These are phyloP conservation scores for Trichophyton simii DNA, from an alignment of 2,329 filamentous ascomycete genomes.

Conservation along the genomic window DNA sequence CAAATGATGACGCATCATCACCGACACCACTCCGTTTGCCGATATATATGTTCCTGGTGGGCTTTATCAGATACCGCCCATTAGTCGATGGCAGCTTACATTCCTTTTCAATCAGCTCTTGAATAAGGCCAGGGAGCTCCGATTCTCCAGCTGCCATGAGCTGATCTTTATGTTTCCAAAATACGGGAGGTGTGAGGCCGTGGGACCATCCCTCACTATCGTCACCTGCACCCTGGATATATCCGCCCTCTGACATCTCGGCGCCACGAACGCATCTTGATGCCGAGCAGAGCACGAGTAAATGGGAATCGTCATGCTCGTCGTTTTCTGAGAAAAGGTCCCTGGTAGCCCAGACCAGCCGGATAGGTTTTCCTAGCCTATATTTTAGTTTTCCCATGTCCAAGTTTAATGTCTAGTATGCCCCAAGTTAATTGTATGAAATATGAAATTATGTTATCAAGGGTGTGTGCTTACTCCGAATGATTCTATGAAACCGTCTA, in stretches of 20 bases:
- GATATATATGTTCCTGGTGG: constrained; percentile 27
- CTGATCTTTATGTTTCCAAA: constrained; percentile 57
- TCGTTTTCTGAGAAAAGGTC: constrained; percentile 36
- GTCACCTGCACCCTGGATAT: constrained; percentile 89
- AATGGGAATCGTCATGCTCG: constrained; percentile 41
- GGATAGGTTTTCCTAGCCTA: constrained; percentile 57
- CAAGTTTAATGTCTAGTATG: constrained; percentile 46
- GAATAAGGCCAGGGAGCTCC: constrained; percentile 45
- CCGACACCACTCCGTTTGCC: constrained; percentile 18
- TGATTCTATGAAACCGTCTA: constrained; percentile 45
- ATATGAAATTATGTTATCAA: background rate
- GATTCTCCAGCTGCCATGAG: constrained; percentile 55
- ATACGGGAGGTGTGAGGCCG: constrained; percentile 63
- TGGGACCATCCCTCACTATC: constrained; percentile 88
- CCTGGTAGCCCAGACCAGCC: constrained; percentile 68
- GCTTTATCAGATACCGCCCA: constrained; percentile 25
- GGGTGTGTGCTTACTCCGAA: constrained; percentile 28
- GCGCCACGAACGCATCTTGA: constrained; percentile 58
- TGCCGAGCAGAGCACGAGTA: constrained; percentile 74
- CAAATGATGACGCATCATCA: constrained; percentile 33
- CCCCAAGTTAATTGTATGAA: background rate
- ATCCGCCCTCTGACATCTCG: constrained; percentile 59
- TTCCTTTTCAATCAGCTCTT: constrained; percentile 27
- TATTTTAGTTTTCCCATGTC: constrained; percentile 43
- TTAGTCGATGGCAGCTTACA: constrained; percentile 14